Percentiles rank a stretch among this genome's conserved stretches.
These are phyloP conservation scores for Trichothecium roseum DNA, from an alignment of 2,329 filamentous ascomycete genomes.

Conservation along the genomic window DNA sequence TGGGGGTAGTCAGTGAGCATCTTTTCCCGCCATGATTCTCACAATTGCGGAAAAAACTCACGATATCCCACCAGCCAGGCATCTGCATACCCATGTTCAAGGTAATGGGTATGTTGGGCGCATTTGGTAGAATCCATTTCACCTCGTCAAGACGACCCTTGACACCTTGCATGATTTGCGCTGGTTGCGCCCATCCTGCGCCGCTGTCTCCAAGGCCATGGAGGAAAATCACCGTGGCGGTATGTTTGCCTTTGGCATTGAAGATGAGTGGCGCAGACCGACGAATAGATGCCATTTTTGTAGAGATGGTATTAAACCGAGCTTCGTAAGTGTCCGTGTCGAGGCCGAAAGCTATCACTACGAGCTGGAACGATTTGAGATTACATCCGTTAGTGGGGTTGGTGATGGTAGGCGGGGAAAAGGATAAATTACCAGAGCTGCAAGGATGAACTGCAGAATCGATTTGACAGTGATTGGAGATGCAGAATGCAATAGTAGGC, in stretches of 20 bases:
- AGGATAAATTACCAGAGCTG: no score
- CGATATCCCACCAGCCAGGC: constrained; percentile 84
- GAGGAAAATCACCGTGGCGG: constrained; percentile 87
- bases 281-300: constrained; percentile 9
- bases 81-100: constrained; percentile 64
- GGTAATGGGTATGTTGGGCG: constrained; percentile 79
- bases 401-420: no score
- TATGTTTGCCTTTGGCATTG: constrained; percentile 68
- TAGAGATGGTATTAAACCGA: neutral
- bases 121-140: constrained; percentile 90
- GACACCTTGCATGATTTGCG: constrained; percentile 71
- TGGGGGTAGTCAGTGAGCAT: neutral
- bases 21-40: neutral
- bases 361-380: no score
- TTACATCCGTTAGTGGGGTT: no score
- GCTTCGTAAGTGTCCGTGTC: neutral
- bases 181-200: constrained; percentile 68
- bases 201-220: constrained; percentile 86
- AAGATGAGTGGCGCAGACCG: constrained; percentile 52
- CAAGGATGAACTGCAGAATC: no score
- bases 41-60: constrained; percentile 21
- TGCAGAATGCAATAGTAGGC: no score
- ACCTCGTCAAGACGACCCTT: constrained; percentile 76
- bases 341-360: no score
- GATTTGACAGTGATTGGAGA: no score